Conservation (phyloP, 2,329 filamentous ascomycete genomes). For the Cercospora brassicicola region DNA sequence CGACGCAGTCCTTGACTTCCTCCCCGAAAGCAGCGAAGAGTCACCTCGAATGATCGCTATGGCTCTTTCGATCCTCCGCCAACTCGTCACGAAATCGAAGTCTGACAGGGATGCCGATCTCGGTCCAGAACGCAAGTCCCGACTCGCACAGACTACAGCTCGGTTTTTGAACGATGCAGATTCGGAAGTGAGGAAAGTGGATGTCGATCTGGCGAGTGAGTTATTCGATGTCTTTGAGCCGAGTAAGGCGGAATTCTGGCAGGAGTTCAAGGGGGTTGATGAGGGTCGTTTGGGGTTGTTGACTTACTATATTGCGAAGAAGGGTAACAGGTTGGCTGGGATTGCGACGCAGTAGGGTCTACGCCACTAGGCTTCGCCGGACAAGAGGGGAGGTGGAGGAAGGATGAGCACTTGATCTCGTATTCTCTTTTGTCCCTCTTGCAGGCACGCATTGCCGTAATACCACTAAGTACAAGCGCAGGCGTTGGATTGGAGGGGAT, state of each 20-base stretch:
- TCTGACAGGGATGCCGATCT: slow-evolving; percentile 23
- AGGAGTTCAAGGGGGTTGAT: slow-evolving; percentile 58
- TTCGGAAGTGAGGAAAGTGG: slow-evolving; percentile 59
- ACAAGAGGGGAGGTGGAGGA: not conserved
- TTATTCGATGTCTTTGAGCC: slow-evolving; percentile 53
- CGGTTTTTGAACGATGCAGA: slow-evolving; percentile 32
- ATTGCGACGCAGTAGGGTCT: slow-evolving; percentile 7
- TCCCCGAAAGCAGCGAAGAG: slow-evolving; percentile 35
- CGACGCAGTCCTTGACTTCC: slow-evolving; percentile 41
- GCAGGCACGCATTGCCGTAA: not conserved
- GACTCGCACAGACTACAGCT: slow-evolving; percentile 32
- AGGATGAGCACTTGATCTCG: not conserved
- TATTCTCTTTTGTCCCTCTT: not conserved
- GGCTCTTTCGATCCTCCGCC: slow-evolving; percentile 63
- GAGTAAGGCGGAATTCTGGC: slow-evolving; percentile 61
- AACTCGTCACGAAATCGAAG: slow-evolving; percentile 53
- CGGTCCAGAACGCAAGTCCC: slow-evolving; percentile 23
- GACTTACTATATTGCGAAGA: slow-evolving; percentile 77
- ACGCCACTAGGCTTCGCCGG: not conserved
- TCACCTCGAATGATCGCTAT: slow-evolving; percentile 54
- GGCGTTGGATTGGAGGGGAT: not conserved
- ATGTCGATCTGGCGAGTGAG: slow-evolving; percentile 75
- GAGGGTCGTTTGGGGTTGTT: slow-evolving; percentile 75
- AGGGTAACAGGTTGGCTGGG: slow-evolving; percentile 38
- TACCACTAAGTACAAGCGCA: not conserved